Evolutionary conservation across 805 yeast genomes (phyloP), one percentile per base, ranked within the genome.

Genomic region (Hagleromyces aurorensis): DNA sequence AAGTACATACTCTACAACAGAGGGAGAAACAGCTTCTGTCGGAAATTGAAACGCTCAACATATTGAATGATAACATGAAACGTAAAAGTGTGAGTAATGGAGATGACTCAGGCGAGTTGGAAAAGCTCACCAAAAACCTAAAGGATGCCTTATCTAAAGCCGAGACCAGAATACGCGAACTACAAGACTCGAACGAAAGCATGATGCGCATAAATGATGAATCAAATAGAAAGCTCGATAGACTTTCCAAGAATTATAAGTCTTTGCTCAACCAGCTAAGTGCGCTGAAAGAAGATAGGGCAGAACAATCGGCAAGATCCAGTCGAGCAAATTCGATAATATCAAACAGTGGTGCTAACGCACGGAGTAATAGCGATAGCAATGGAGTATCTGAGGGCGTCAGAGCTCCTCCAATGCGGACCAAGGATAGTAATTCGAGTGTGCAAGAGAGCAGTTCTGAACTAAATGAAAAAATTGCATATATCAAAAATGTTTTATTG

Each of bases 401-500:
- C 7, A 10, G 10, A 22, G 13, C 11, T 14, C 11, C 11, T 12
- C 14, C 11, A 15, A 29, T 7, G 11, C 14, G 17, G 30, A 16
- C 5, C 20, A 16, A 8, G n/a, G n/a, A n/a, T n/a, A n/a, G n/a
- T n/a, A n/a, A n/a, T n/a, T 14, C 10, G 6, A 14, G 19, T 6
- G 21, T 19, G 6, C 20, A 29, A 1, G 43, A 38, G 25, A 27
- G 42, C 3, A 43, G 40, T 16, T 35, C 45, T 9, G 58, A 52
- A n/a, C 33, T 45, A 19, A 62, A 57, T 25, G 59, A 54, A 15
- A 79, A 74, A 44, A 65, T 78, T 13, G 83, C 93, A 8, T 89
- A 89, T 51, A 67, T 86, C 29, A 83, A 82, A 53, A 91, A 91
- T 50, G 96, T 89, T 3, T 56, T 89, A n/a, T 61, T 89, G 2